phyloP scores from a whole-genome alignment of 345 rosid species.

The Citrus mangshanensis region DNA sequence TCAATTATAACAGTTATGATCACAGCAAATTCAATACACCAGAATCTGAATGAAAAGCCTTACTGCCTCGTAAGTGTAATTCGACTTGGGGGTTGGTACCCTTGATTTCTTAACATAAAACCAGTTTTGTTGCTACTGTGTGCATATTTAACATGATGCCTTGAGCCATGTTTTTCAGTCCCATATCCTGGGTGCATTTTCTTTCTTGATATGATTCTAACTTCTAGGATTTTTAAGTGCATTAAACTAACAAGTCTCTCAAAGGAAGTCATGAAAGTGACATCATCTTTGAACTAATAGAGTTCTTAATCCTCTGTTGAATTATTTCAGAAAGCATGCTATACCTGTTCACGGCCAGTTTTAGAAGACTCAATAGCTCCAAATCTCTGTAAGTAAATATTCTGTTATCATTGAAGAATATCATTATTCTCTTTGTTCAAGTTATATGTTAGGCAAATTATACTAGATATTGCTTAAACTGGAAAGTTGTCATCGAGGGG shows the following conservation, averaged over 20 bases:
- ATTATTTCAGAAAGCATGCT: conserved; percentile 70
- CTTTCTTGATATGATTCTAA: neutral
- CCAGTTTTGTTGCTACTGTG: neutral
- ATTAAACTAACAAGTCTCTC: no score
- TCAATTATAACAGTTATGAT: neutral
- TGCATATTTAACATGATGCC: neutral
- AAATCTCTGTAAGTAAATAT: conserved; percentile 66
- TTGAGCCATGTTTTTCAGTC: neutral
- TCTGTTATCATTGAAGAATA: conserved; percentile 1
- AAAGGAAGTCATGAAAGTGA: no score
- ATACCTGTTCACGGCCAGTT: conserved; percentile 61
- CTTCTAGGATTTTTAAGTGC: neutral
- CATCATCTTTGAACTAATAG: neutral
- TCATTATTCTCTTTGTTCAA: neutral
- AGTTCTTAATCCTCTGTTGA: conserved; percentile 17
- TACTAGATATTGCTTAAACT: neutral
- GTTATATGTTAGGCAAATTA: neutral
- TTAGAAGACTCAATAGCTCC: conserved; percentile 68
- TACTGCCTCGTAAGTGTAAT: neutral
- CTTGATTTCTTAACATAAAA: neutral
- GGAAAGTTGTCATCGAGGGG: neutral
- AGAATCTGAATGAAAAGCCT: neutral
- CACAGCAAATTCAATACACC: neutral
- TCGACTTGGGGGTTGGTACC: neutral
- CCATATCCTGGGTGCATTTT: neutral